Evolutionary conservation across 2,329 filamentous ascomycete species (phyloP).

Genomic region (Penicillium sp.): DNA sequence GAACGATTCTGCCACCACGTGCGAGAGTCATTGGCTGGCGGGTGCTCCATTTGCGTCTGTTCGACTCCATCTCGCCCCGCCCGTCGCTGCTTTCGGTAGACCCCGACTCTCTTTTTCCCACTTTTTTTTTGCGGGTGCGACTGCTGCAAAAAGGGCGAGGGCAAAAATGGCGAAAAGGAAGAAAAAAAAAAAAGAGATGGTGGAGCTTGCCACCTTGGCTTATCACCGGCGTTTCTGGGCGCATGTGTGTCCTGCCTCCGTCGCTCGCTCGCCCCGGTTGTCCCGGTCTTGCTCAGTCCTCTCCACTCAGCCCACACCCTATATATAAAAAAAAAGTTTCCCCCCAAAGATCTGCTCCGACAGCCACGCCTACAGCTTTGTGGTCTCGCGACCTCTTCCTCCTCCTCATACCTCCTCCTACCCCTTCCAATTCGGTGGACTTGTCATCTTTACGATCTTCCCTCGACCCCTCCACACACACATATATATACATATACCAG

Average conservation of each 20-base stretch:
- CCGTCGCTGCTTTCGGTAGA: slow-evolving; percentile 13
- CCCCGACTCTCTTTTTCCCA: slow-evolving; percentile 1
- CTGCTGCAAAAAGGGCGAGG: too few species aligned
- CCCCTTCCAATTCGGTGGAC: neutral
- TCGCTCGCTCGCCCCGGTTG: neutral
- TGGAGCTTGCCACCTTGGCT: slow-evolving; percentile 20
- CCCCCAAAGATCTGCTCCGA: neutral
- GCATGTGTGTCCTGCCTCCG: slow-evolving; percentile 8
- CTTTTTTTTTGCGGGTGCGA: slow-evolving; percentile 5
- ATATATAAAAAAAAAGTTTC: slow-evolving; percentile 4
- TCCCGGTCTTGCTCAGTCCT: neutral
- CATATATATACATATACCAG: too few species aligned
- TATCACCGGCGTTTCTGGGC: slow-evolving; percentile 14
- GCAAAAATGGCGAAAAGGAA: neutral
- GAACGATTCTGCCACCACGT: slow-evolving; percentile 38
- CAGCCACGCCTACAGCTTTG: slow-evolving; percentile 11
- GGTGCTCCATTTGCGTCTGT: neutral
- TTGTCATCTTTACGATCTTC: neutral
- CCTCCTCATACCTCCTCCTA: neutral
- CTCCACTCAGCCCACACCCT: slow-evolving; percentile 6
- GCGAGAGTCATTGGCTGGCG: slow-evolving; percentile 33
- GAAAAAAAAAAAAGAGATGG: neutral
- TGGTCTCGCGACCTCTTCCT: slow-evolving; percentile 5
- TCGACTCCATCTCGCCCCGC: neutral
- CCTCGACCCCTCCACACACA: neutral